Conservation (phyloP, 352 stramenopile genomes). For the Blastocystis sp. region DNA sequence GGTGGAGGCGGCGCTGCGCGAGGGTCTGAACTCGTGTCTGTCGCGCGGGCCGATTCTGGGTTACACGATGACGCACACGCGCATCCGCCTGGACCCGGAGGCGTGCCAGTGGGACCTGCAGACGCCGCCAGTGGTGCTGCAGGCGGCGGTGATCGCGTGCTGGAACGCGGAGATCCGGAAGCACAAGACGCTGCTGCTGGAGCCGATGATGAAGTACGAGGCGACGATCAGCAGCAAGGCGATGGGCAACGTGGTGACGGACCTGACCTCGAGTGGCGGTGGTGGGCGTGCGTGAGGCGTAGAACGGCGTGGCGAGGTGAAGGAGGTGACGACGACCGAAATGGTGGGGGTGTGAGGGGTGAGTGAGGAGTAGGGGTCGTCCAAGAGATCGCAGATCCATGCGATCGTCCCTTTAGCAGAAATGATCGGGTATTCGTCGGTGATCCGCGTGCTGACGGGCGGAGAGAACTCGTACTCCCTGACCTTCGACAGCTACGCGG, state of each 20-base stretch:
- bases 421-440: constrained; percentile 98
- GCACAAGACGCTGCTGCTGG: constrained; percentile 72
- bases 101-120: constrained; percentile 71
- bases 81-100: constrained; percentile 76
- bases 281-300: background rate
- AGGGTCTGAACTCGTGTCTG: constrained; percentile 24
- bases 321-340: background rate
- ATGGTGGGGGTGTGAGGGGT: constrained; percentile 54
- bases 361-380: constrained; percentile 89
- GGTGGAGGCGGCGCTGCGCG: background rate
- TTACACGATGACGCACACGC: constrained; percentile 39
- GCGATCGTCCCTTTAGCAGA: constrained; percentile 88
- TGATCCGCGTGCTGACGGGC: constrained; percentile 88
- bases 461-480: constrained; percentile 97
- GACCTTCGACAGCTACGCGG: constrained; percentile 85
- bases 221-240: constrained; percentile 76
- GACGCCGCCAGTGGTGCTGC: constrained; percentile 19
- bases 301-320: constrained; percentile 28
- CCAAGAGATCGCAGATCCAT: constrained; percentile 78
- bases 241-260: constrained; percentile 77
- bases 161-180: constrained; percentile 73
- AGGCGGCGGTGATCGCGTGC: constrained; percentile 71
- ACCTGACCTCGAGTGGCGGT: constrained; percentile 71
- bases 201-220: constrained; percentile 79
- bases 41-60: constrained; percentile 41